Conservation (phyloP, 257 asterid genomes). For the Solanum chiquidenum region DNA sequence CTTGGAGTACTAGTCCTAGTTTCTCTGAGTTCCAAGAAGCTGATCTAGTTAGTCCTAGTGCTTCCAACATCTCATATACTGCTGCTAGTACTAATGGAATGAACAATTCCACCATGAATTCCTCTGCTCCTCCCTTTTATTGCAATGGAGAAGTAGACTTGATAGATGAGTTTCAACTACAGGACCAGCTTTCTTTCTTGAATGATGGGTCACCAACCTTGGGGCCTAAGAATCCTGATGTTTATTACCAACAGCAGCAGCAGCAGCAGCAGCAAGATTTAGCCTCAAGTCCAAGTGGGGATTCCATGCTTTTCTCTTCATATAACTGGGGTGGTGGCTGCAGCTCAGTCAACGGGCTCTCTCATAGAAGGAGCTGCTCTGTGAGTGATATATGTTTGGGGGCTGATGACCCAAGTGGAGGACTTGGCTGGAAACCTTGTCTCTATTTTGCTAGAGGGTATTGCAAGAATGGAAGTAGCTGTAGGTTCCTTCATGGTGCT, state of each 20-base stretch:
- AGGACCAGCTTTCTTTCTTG: conserved; percentile 62
- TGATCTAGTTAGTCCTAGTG: conserved; percentile 24
- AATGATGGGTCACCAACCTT: conserved; percentile 35
- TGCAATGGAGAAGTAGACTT: conserved; percentile 37
- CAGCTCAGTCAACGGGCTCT: conserved; percentile 6
- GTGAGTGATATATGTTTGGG: conserved; percentile 45
- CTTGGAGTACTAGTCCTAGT: conserved; percentile 26
- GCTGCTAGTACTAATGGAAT: background rate
- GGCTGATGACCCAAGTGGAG: conserved; percentile 31
- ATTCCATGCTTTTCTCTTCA: conserved; percentile 16
- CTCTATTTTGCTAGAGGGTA: conserved; percentile 62
- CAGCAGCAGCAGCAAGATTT: conserved; percentile 19
- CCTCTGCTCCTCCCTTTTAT: conserved; percentile 43
- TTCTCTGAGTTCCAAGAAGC: conserved; percentile 33
- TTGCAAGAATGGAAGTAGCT: conserved; percentile 57
- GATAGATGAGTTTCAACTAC: conserved; percentile 61
- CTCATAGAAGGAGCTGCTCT: conserved; percentile 59
- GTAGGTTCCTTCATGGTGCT: conserved; percentile 56
- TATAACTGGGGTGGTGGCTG: conserved; percentile 24
- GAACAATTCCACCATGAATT: conserved; percentile 33
- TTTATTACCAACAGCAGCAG: conserved; percentile 15
- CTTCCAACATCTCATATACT: background rate
- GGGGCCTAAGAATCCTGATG: conserved; percentile 30
- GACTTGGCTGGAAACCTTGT: conserved; percentile 63
- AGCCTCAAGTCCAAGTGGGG: conserved; percentile 25